Base-by-base conservation (phyloP, 805 yeast genomes). In the Alloascoidea africana region DNA sequence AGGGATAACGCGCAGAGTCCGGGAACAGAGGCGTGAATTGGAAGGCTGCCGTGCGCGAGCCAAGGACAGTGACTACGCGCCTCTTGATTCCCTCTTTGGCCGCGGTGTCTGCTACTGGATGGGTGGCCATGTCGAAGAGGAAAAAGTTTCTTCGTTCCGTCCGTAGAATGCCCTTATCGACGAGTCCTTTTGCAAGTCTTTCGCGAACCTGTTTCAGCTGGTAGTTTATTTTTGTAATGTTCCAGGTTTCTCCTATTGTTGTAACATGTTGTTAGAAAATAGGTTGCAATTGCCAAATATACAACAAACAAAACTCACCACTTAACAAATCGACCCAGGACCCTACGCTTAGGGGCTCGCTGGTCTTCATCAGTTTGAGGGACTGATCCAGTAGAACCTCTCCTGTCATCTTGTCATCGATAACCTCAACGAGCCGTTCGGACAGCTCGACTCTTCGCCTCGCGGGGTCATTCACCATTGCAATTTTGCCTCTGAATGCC, bases 191-290 rank as follows among this genome's bases (percentile, higher is more conserved):
- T 39, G 96, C 94, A 45, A 91, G 66, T 48, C 98, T 70, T 60
- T 91, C 98, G 53, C 98, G 75, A 3, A 91, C 98, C 62, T 91
- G 98, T 54, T 91, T 91, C 56, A 91, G 70, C 61, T 91, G 98
- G 62, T 89, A 91, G 52, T 79, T 81, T 48, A 89, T 86, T 55
- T 91, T 91, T 73, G 87, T 70, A 47, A 91, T 62, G 58, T 89
- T 91, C 98, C 98, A 91, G 3, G 98, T 91, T 57, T 91, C 98
- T 33, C 66, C 14, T 35, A 15, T n/a, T n/a, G n/a, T n/a, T n/a
- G n/a, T n/a, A n/a, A n/a, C n/a, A n/a, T n/a, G n/a, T n/a, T n/a
- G n/a, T n/a, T n/a, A n/a, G n/a, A n/a, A n/a, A n/a, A n/a, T n/a
- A n/a, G n/a, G n/a, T n/a, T n/a, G n/a, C n/a, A n/a, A n/a, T n/a